Conservation (phyloP, 2,329 filamentous ascomycete genomes). For the Gaeumannomyces tritici region DNA sequence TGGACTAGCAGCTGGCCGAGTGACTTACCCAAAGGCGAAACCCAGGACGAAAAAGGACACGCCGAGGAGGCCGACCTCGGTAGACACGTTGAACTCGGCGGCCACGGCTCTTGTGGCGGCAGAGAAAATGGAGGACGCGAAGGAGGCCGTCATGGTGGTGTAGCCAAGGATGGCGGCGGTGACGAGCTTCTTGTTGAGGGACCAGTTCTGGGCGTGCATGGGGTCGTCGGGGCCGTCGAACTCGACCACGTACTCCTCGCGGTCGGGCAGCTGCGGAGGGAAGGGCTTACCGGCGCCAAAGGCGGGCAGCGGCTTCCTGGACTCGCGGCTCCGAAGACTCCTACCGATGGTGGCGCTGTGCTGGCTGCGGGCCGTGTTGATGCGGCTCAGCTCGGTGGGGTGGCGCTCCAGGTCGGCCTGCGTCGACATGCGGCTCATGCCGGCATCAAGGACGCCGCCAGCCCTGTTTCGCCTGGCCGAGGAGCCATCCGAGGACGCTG, state of each 20-base stretch:
- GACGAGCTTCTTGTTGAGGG: conserved; percentile 63
- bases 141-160: conserved; percentile 62
- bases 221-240: conserved; percentile 81
- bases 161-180: conserved; percentile 62
- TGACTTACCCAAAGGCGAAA: conserved; percentile 50
- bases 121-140: conserved; percentile 69
- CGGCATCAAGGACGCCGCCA: conserved; percentile 23
- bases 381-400: conserved; percentile 59
- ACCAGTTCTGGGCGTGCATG: conserved; percentile 82
- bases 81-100: conserved; percentile 47
- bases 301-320: conserved; percentile 49
- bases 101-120: conserved; percentile 51
- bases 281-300: conserved; percentile 70
- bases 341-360: conserved; percentile 64
- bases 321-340: conserved; percentile 22
- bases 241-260: conserved; percentile 68
- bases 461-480: background rate
- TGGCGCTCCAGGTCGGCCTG: conserved; percentile 60
- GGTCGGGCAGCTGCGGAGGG: conserved; percentile 58
- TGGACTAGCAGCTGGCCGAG: background rate
- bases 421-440: conserved; percentile 54
- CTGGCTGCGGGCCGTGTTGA: conserved; percentile 61
- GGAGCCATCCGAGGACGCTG: conserved; percentile 30
- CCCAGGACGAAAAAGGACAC: conserved; percentile 63
- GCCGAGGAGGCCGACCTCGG: conserved; percentile 54